Evolutionary conservation across 2,329 filamentous ascomycete genomes (phyloP), one percentile per base, ranked within the genome.

Genomic region (Venturia oleaginea): DNA sequence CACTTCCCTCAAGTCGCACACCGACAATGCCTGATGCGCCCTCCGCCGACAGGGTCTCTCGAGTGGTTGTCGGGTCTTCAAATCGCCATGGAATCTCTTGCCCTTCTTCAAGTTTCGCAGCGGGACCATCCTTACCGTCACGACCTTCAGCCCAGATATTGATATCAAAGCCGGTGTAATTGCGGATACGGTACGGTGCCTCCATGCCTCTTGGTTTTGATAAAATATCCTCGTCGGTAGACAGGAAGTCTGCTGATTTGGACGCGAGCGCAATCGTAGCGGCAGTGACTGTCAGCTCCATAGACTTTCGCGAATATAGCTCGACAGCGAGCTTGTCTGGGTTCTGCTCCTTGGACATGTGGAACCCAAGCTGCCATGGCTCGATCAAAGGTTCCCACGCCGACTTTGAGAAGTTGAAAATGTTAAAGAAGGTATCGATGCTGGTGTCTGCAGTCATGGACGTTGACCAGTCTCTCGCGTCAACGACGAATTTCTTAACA

Each of bases 341-440:
- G 51, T 85, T 83, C 32, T 86, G 82, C 65, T 94, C 87, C 70
- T 88, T 92, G 0, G 90, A 86, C 73, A 97, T 85, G 67, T 95
- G 91, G 69, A 99, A 86, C 2, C 92, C 92, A n/a, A 97, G 81
- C 68, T 93, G 87, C 94, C 94, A 99, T 8, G 95, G 95, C 74
- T 99, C 94, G 32, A 99, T 86, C 40, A 99, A 78, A 3, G 94
- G 94, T 74, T 99, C 94, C 94, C 94, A 99, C 3, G 92, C 91
- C 0, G 94, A 99, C 75, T 99, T 99, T 17, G 94, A 94, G 77
- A 99, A 99, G 76, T 99, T 99, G 81, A 96, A 99, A 32, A 99
- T 88, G 71, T 97, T 99, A 70, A 95, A 85, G 75, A 96, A 96
- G 68, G 93, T 91, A 67, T 97, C 91, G 59, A 99, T 87, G n/a